Evolutionary conservation across 306 rosid genomes (phyloP).

Genomic region (Malus asiatica): DNA sequence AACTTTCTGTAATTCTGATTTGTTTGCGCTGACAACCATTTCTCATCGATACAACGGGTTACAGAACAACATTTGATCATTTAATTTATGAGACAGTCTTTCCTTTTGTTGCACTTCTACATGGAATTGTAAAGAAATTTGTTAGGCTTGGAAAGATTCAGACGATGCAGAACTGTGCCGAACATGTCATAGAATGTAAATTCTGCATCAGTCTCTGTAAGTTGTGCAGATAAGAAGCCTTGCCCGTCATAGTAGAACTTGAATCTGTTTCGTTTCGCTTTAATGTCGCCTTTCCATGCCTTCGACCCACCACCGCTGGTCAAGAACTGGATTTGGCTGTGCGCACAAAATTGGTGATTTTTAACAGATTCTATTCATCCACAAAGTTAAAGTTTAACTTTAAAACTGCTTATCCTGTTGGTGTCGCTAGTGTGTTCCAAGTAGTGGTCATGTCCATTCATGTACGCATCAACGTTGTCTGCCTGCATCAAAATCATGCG

Average conservation of each 20-base stretch:
- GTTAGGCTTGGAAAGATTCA: constrained; percentile 30
- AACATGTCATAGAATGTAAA: constrained; percentile 44
- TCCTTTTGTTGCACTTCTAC: neutral
- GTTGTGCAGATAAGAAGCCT: constrained; percentile 49
- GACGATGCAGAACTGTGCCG: constrained; percentile 44
- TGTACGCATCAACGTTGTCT: constrained; percentile 52
- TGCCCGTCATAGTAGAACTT: constrained; percentile 65
- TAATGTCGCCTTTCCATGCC: constrained; percentile 61
- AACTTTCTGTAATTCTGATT: neutral
- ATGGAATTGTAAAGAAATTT: neutral
- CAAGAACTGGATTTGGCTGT: constrained; percentile 63
- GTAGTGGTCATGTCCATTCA: constrained; percentile 82
- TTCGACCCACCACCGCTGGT: constrained; percentile 79
- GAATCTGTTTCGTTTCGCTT: constrained; percentile 13
- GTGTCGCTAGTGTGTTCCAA: constrained; percentile 49
- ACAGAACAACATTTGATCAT: neutral
- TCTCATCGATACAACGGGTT: neutral
- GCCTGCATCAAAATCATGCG: constrained; percentile 26
- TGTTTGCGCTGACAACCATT: neutral
- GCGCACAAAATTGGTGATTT: constrained; percentile 2
- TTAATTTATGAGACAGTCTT: neutral
- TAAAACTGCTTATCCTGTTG: constrained; percentile 18
- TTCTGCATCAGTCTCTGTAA: constrained; percentile 25
- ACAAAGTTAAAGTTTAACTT: too few relatives aligned
- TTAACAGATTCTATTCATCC: neutral